Evolutionary conservation across 331 rosid species (phyloP).

Genomic region (Pyrus hybrid): DNA sequence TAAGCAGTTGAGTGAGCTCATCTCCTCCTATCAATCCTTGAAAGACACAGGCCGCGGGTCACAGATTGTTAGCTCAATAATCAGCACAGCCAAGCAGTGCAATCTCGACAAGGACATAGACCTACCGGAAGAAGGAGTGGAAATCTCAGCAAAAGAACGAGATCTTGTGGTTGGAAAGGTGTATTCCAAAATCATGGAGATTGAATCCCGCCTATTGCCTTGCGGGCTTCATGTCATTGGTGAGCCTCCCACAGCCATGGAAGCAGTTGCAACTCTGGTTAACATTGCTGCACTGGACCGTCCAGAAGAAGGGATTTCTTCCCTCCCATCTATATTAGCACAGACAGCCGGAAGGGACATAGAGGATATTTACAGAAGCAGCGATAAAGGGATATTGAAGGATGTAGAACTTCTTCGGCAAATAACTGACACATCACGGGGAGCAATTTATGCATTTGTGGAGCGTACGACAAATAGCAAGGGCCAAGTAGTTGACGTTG

Average conservation of each 20-base stretch:
- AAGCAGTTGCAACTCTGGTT: conserved; percentile 95
- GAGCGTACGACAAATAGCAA: conserved; percentile 68
- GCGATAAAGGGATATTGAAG: conserved; percentile 80
- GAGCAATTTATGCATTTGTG: conserved; percentile 74
- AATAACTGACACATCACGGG: conserved; percentile 81
- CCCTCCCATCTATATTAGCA: conserved; percentile 77
- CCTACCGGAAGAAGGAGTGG: conserved; percentile 76
- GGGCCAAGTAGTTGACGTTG: conserved; percentile 95
- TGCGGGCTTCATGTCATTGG: conserved; percentile 97
- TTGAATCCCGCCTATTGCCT: conserved; percentile 87
- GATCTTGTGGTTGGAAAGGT: conserved; percentile 92
- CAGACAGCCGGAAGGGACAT: conserved; percentile 74
- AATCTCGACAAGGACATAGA: conserved; percentile 93
- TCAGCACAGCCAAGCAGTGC: conserved; percentile 92
- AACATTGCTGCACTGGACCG: conserved; percentile 95
- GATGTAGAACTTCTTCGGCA: conserved; percentile 94
- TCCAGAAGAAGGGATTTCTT: conserved; percentile 71
- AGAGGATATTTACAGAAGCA: conserved; percentile 74
- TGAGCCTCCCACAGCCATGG: conserved; percentile 96
- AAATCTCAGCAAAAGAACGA: conserved; percentile 71
- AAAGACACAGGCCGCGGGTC: conserved; percentile 94
- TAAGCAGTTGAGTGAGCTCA: conserved; percentile 91
- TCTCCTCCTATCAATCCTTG: conserved; percentile 87
- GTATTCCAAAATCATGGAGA: conserved; percentile 95
- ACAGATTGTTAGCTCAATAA: conserved; percentile 92